Evolutionary conservation across 495 filamentous ascomycete species (phyloP), one percentile per base, ranked within the genome.

Genomic region (Penicillium arizonense): DNA sequence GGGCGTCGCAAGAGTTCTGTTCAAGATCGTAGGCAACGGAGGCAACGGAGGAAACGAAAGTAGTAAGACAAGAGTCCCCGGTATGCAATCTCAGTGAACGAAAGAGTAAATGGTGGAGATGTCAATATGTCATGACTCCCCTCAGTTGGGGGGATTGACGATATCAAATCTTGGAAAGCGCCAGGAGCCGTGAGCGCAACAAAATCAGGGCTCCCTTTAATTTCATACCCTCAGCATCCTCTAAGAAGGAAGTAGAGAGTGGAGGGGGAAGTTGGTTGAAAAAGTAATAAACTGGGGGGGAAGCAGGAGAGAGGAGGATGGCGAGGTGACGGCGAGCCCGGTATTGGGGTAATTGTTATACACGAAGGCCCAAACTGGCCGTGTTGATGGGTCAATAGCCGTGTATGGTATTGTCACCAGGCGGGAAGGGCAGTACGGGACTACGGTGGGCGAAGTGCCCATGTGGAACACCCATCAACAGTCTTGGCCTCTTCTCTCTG

Each of bases 171-270:
- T 59, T 54, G 61, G 65, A 57, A 67, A 63, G 69, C 64, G 68
- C 70, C 64, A 71, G 68, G 67, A 73, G 72, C 67, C 67, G 64
- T 69, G 70, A 72, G 72, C 74, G 73, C 74, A 76, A 71, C 65
- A 63, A 75, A 73, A 57, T 67, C 67, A 68, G 57, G 73, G 71
- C 72, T 69, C 70, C 66, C 59, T 71, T 68, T 52, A 55, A 63
- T 65, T 65, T 77, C 74, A 77, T 77, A 69, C 65, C 73, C 70
- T 77, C 70, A 74, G 64, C 74, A 77, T 77, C 52, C 60, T 65
- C 64, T 61, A 52, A 64, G 40, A 42, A 43, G 50, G 51, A 16
- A 55, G 53, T 52, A 37, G 34, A 40, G 43, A 46, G 24, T 38
- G 51, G 34, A 18, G 49, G 50, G 44, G 49, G 45, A 46, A 16